Evolutionary conservation across 495 filamentous ascomycete species (phyloP).

Genomic region (Aspergillus sclerotioniger): DNA sequence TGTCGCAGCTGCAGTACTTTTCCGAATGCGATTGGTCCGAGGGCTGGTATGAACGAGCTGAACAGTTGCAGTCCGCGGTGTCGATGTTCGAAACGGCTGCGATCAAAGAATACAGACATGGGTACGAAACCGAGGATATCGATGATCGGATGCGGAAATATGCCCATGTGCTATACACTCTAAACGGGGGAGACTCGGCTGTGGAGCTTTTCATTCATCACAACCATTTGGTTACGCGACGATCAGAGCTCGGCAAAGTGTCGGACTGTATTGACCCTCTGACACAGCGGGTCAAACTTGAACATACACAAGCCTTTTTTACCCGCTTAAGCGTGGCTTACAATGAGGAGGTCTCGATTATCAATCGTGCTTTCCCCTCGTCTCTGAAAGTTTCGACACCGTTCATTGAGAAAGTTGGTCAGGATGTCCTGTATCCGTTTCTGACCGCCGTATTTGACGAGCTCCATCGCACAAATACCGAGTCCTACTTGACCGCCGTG

Average conservation of each 20-base stretch:
- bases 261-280: conserved; percentile 76
- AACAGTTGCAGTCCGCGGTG: conserved; percentile 69
- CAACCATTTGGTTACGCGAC: conserved; percentile 75
- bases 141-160: conserved; percentile 86
- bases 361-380: conserved; percentile 83
- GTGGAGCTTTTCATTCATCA: conserved; percentile 85
- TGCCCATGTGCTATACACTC: conserved; percentile 73
- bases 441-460: conserved; percentile 85
- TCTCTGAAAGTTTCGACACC: conserved; percentile 67
- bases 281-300: conserved; percentile 58
- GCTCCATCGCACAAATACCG: conserved; percentile 71
- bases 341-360: conserved; percentile 80
- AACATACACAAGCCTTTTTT: conserved; percentile 82
- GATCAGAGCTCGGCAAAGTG: conserved; percentile 69
- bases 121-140: conserved; percentile 84
- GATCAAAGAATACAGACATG: conserved; percentile 85
- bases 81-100: conserved; percentile 89
- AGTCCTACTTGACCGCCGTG: conserved; percentile 81
- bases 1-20: conserved; percentile 76
- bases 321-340: conserved; percentile 65
- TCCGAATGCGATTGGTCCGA: conserved; percentile 73
- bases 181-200: conserved; percentile 79
- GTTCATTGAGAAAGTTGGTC: conserved; percentile 78
- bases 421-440: conserved; percentile 85
- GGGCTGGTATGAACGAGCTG: conserved; percentile 67